Conservation (phyloP, 2,329 filamentous ascomycete genomes). For the Ceratocystis alfenasii region DNA sequence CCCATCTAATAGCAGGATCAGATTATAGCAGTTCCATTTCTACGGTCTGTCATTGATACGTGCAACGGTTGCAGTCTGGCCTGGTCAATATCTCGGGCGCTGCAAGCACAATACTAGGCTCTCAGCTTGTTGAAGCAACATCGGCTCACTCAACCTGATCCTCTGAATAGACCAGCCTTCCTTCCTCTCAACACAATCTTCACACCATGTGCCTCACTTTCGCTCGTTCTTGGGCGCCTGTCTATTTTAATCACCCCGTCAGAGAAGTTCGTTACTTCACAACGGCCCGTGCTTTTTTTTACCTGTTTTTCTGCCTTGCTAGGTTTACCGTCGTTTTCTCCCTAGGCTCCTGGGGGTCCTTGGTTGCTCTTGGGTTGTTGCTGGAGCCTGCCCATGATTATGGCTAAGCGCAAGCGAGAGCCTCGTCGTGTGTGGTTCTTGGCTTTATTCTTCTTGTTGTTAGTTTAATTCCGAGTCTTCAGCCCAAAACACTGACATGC, state of each 20-base stretch:
- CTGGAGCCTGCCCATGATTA: neutral
- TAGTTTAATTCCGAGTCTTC: conserved; percentile 2
- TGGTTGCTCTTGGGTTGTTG: neutral
- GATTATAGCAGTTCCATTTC: conserved; percentile 5
- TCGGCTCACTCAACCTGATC: neutral
- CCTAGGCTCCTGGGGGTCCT: too few relatives aligned
- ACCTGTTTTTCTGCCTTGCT: conserved; percentile 6
- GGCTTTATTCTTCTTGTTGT: neutral
- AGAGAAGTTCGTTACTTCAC: neutral
- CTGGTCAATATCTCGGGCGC: neutral
- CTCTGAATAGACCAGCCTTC: neutral
- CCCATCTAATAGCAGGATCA: neutral
- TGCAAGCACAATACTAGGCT: neutral
- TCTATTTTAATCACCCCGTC: conserved; percentile 8
- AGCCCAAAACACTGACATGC: conserved; percentile 8
- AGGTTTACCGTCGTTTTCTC: neutral
- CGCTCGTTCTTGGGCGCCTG: neutral
- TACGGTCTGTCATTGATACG: neutral
- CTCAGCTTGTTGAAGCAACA: neutral
- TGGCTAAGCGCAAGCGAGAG: conserved; percentile 7
- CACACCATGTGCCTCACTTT: neutral
- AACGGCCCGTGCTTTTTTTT: conserved; percentile 6
- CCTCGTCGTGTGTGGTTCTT: neutral
- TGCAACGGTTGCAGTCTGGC: neutral
- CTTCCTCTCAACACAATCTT: neutral